Conservation (phyloP, 805 yeast genomes). For the Zygosaccharomyces lentus region DNA sequence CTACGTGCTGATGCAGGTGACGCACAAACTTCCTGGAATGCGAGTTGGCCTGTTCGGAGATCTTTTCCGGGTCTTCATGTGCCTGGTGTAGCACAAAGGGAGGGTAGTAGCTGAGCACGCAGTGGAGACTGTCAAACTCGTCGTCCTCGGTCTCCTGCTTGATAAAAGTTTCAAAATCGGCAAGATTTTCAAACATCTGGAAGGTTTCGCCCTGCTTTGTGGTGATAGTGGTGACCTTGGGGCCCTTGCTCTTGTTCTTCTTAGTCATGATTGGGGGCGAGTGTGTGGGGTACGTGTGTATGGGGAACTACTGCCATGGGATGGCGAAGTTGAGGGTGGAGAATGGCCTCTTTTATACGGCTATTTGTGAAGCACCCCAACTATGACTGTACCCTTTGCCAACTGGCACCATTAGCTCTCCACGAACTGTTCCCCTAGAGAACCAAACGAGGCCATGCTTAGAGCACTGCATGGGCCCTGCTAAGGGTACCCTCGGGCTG, state of each 20-base stretch:
- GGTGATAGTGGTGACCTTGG: conserved; percentile 28
- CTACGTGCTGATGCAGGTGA: conserved; percentile 69
- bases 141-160: conserved; percentile 74
- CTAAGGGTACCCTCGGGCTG: too few relatives aligned
- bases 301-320: too few relatives aligned
- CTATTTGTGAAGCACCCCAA: too few relatives aligned
- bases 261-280: conserved; percentile 27
- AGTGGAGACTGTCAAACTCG: conserved; percentile 65
- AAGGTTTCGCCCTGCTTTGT: conserved; percentile 31
- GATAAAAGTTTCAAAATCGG: conserved; percentile 57
- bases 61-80: conserved; percentile 65
- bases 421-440: too few relatives aligned
- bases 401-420: too few relatives aligned
- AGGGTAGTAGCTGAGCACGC: conserved; percentile 63
- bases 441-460: too few relatives aligned
- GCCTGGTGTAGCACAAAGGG: conserved; percentile 66
- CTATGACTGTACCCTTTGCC: too few relatives aligned
- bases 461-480: too few relatives aligned
- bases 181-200: conserved; percentile 55
- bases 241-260: conserved; percentile 33
- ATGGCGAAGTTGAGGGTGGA: too few relatives aligned
- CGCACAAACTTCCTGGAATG: conserved; percentile 68
- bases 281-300: too few relatives aligned
- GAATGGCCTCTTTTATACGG: too few relatives aligned
- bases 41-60: conserved; percentile 67